Evolutionary conservation across 2,329 filamentous ascomycete species (phyloP).

Genomic region (Fusarium algeriense): DNA sequence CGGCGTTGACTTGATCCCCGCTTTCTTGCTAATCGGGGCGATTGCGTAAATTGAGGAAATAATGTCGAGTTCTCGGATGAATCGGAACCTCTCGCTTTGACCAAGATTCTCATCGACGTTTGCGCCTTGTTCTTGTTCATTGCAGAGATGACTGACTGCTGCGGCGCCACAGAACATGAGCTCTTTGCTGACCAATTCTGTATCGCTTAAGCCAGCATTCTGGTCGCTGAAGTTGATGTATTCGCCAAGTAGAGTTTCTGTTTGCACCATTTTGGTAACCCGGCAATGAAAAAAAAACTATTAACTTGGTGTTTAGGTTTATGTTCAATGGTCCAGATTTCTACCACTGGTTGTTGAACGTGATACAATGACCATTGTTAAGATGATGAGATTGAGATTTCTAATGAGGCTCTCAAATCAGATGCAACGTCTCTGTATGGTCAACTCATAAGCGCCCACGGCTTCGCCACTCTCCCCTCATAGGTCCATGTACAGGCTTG

Average conservation of each 20-base stretch:
- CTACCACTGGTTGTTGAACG: accelerated
- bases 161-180: conserved; percentile 9
- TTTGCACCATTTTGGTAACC: background rate
- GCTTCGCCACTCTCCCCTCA: background rate
- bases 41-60: conserved; percentile 2
- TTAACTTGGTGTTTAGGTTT: too few relatives aligned
- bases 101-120: background rate
- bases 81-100: background rate
- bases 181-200: background rate
- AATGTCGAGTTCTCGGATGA: background rate
- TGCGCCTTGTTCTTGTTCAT: background rate
- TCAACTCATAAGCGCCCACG: background rate
- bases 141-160: conserved; percentile 9
- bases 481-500: background rate
- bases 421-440: background rate
- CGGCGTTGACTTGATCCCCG: background rate
- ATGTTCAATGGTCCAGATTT: accelerated
- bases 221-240: conserved; percentile 15
- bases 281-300: background rate
- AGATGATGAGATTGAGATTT: background rate
- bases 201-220: background rate
- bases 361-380: background rate
- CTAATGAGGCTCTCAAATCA: background rate
- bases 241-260: background rate
- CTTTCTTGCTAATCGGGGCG: background rate